A percentile compares a stretch with the other conserved stretches of the same genome.
phyloP scores from a whole-genome alignment of 2,329 filamentous ascomycete species.

The Aspergillus sp. region DNA sequence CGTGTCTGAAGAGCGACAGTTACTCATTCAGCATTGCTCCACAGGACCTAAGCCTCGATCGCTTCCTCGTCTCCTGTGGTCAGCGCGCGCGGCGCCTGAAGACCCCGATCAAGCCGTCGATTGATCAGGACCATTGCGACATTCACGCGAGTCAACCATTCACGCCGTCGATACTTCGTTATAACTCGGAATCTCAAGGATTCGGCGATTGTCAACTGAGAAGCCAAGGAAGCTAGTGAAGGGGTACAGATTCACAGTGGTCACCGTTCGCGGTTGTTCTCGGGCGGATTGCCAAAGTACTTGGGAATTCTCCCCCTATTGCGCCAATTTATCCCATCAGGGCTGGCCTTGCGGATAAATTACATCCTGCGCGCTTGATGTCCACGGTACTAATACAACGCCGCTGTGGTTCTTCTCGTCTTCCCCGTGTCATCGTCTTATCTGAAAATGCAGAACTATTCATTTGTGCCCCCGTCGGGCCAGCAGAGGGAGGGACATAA shows the following conservation, averaged over 20 bases:
- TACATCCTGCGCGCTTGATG: neutral
- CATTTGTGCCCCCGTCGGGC: constrained; percentile 58
- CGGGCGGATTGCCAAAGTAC: no score
- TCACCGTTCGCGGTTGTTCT: no score
- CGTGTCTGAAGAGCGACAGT: neutral
- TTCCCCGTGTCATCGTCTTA: neutral
- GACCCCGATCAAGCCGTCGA: no score
- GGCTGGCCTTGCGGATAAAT: constrained; percentile 12
- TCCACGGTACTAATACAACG: neutral
- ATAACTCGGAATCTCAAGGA: no score
- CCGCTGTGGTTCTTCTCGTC: neutral
- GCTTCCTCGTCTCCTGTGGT: neutral
- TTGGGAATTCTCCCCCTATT: neutral
- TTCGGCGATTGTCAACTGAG: no score
- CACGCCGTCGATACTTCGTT: no score
- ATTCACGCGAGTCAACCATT: no score
- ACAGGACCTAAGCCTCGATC: neutral
- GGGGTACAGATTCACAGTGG: no score
- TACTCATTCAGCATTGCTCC: neutral
- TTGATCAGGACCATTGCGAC: no score
- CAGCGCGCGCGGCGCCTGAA: no score
- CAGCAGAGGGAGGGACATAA: constrained; percentile 69
- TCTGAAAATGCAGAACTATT: constrained; percentile 57
- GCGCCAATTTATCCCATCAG: constrained; percentile 6
- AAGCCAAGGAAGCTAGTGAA: no score